Evolutionary conservation across 2,329 filamentous ascomycete genomes (phyloP).

Genomic region (Rosellinia necatrix): DNA sequence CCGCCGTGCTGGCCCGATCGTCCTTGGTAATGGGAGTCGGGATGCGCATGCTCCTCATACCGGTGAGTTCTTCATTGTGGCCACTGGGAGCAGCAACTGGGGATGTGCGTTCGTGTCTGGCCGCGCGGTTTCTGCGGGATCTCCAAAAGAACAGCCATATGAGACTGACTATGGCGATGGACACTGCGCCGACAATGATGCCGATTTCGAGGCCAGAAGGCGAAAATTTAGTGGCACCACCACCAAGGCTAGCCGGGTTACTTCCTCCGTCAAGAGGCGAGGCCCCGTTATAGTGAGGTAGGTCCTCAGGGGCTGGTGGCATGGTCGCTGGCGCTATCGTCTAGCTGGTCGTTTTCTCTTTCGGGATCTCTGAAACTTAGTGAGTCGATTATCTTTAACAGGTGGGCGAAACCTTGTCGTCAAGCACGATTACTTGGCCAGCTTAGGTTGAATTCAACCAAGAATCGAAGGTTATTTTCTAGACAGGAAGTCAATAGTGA

Average conservation of each 20-base stretch:
- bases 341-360: neutral
- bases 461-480: neutral
- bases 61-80: slow-evolving; percentile 22
- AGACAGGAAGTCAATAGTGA: neutral
- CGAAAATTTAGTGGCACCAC: slow-evolving; percentile 15
- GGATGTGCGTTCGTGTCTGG: slow-evolving; percentile 15
- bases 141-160: slow-evolving; percentile 38
- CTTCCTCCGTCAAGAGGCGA: slow-evolving; percentile 36
- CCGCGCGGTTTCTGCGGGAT: slow-evolving; percentile 31
- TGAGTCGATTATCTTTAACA: neutral
- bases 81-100: neutral
- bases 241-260: slow-evolving; percentile 29
- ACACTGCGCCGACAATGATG: slow-evolving; percentile 36
- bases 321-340: neutral
- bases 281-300: slow-evolving; percentile 33
- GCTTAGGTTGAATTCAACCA: neutral
- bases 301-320: slow-evolving; percentile 25
- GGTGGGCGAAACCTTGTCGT: neutral
- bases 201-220: slow-evolving; percentile 36
- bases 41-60: slow-evolving; percentile 14
- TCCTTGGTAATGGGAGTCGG: slow-evolving; percentile 31
- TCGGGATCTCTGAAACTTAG: neutral
- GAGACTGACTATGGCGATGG: slow-evolving; percentile 32
- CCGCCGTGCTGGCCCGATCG: slow-evolving; percentile 22
- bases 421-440: neutral